Evolutionary conservation across 2,329 filamentous ascomycete species (phyloP).

Genomic region (Coniella lustricola): DNA sequence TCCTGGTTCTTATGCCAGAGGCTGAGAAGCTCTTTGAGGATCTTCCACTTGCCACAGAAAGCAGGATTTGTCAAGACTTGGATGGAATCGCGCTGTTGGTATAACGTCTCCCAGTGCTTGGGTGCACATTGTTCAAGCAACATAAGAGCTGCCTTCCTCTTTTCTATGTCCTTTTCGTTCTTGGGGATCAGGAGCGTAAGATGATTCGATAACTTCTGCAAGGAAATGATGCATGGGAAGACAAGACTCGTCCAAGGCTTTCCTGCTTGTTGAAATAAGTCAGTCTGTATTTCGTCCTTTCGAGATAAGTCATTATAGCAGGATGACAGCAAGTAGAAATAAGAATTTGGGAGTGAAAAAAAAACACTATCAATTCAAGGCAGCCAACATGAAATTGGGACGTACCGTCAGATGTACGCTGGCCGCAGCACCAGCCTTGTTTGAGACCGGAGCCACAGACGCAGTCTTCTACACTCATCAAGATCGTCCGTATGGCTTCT

Average conservation of each 20-base stretch:
- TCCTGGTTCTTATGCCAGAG: constrained; percentile 89
- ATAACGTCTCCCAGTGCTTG: constrained; percentile 65
- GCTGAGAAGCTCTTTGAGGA: constrained; percentile 75
- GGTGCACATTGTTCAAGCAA: constrained; percentile 71
- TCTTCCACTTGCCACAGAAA: constrained; percentile 95
- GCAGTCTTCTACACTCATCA: constrained; percentile 60
- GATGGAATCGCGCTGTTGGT: constrained; percentile 69
- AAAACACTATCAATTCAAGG: too few species aligned
- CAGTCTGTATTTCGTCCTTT: neutral
- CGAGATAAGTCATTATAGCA: too few species aligned
- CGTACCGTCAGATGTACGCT: constrained; percentile 44
- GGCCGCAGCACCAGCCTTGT: constrained; percentile 75
- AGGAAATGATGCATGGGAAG: constrained; percentile 73
- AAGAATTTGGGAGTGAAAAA: too few species aligned
- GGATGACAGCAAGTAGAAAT: too few species aligned
- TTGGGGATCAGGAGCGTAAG: constrained; percentile 71
- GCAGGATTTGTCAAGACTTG: constrained; percentile 76
- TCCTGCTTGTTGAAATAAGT: constrained; percentile 20
- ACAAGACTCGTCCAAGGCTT: constrained; percentile 68
- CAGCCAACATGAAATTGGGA: too few species aligned
- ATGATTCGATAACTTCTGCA: constrained; percentile 90
- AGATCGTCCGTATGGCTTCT: constrained; percentile 62
- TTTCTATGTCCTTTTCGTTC: constrained; percentile 51
- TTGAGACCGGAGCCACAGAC: constrained; percentile 62
- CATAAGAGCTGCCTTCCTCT: constrained; percentile 69